Base-by-base conservation (phyloP, 257 asterid genomes). In the Marsdenia floribunda region DNA sequence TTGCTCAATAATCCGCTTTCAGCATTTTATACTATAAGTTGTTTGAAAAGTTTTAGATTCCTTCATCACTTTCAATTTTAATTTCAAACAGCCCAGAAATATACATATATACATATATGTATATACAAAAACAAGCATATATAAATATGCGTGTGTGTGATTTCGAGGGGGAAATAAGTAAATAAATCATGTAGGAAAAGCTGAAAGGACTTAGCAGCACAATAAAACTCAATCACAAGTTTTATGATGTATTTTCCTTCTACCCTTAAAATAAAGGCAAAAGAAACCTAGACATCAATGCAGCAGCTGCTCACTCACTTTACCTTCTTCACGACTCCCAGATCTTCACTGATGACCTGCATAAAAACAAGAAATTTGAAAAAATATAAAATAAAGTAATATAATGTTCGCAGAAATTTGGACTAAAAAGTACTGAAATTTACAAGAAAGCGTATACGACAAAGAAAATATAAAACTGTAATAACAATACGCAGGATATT, bases 251-350 rank as follows among this genome's bases (percentile, higher is more conserved):
- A 8, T n/a, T 64, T 35, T 54, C 22, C 12, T 13, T 49, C 15
- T 37, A 50, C 33, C 12, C 22, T 22, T 6, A 35, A 52, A 64
- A 38, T 16, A 47, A 22, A 70, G 59, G 47, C 3, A 15, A 55
- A 21, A 67, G 72, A 78, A 63, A 72, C 49, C 49, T 44, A 44
- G 8, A 11, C 12, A 55, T 37, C 13, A 6, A 52, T 33, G 50
- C 55, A 38, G 77, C 75, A 84, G 70, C 57, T 71, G 12, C 63
- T 33, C 35, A 53, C 44, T 26, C 21, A 54, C 40, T 52, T 71
- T 85, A 92, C 99, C 99, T 90, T 89, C 89, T 94, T 94, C 71
- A 89, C 12, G 76, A 94, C 86, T 40, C 96, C 98, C 71, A 94
- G 77, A 87, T 94, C 98, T 80, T 90, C 97, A 68, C 82, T 86